Percentiles rank a stretch among this genome's conserved stretches.
These are phyloP conservation scores for Annona squamosa DNA, from an alignment of 164 flowering plant species.

Conservation along the genomic window DNA sequence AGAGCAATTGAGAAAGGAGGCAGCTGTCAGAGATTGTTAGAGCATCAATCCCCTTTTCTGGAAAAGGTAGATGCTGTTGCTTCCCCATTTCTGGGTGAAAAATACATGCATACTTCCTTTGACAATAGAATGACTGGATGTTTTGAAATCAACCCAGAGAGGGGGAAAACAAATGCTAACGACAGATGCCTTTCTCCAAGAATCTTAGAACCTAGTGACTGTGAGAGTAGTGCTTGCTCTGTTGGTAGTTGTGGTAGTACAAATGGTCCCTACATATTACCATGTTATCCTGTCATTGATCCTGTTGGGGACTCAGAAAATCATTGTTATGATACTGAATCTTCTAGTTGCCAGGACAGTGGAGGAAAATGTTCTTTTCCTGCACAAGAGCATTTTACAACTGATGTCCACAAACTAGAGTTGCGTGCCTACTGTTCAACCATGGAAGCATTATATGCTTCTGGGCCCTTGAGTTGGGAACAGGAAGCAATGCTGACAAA, in stretches of 20 bases:
- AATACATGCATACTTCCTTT: conserved; percentile 40
- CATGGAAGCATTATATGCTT: conserved; percentile 74
- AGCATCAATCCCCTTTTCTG: conserved; percentile 19
- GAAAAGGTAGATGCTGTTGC: conserved; percentile 57
- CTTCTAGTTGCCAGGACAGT: conserved; percentile 29
- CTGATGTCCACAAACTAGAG: conserved; percentile 68
- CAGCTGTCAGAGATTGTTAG: conserved; percentile 15
- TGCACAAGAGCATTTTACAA: conserved; percentile 37
- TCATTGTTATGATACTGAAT: conserved; percentile 59
- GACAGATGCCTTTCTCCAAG: conserved; percentile 27
- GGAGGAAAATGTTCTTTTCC: conserved; percentile 33
- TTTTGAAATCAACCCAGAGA: conserved; percentile 35
- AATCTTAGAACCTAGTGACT: conserved; percentile 35
- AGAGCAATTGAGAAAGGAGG: conserved; percentile 35
- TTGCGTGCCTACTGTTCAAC: conserved; percentile 84
- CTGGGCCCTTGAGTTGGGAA: conserved; percentile 96
- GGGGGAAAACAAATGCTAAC: conserved; percentile 26
- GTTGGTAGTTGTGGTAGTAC: conserved; percentile 78
- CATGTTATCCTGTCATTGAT: conserved; percentile 17
- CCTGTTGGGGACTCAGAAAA: conserved; percentile 31
- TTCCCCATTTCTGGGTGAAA: conserved; percentile 46
- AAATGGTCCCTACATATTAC: conserved; percentile 25
- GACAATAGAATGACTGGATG: conserved; percentile 28
- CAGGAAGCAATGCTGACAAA: conserved; percentile 72
- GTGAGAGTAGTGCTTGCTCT: conserved; percentile 47